These are phyloP conservation scores for Dendrocalamus latiflorus DNA, from an alignment of 202 grass and related monocot species.

Conservation along the genomic window DNA sequence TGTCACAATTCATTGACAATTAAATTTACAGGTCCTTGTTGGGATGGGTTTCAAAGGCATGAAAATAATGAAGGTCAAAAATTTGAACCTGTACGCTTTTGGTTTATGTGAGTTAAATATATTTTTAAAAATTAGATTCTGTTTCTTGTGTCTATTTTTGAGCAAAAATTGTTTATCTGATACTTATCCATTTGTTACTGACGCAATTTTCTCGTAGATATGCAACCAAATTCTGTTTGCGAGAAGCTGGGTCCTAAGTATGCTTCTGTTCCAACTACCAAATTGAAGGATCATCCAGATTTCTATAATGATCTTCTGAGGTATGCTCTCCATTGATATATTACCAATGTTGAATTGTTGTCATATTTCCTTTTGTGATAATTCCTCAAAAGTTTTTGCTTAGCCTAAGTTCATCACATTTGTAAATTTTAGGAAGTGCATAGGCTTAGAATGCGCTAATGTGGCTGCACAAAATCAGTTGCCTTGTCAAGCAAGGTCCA, in stretches of 20 bases:
- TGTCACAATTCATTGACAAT: slow-evolving; percentile 13
- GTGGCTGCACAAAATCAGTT: background rate
- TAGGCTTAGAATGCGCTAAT: background rate
- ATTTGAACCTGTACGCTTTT: slow-evolving; percentile 89
- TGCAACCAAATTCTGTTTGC: slow-evolving; percentile 72
- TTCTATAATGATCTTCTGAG: slow-evolving; percentile 93
- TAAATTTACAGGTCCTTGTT: slow-evolving; percentile 72
- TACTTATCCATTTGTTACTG: background rate
- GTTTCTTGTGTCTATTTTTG: background rate
- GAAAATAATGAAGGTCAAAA: slow-evolving; percentile 82
- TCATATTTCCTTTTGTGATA: background rate
- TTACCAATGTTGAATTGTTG: background rate
- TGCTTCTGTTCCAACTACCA: slow-evolving; percentile 60
- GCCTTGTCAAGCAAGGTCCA: background rate
- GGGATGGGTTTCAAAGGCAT: slow-evolving; percentile 84
- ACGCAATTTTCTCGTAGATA: slow-evolving; percentile 56
- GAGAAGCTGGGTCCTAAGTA: slow-evolving; percentile 92
- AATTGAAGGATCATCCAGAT: slow-evolving; percentile 68
- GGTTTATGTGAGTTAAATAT: slow-evolving; percentile 82
- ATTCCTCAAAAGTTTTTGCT: background rate
- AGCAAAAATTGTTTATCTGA: background rate
- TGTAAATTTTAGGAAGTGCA: background rate
- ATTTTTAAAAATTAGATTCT: background rate
- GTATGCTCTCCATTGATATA: slow-evolving; percentile 27
- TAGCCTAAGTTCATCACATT: background rate